Evolutionary conservation across 352 stramenopile species (phyloP).

Genomic region (Pythium myriotylum): DNA sequence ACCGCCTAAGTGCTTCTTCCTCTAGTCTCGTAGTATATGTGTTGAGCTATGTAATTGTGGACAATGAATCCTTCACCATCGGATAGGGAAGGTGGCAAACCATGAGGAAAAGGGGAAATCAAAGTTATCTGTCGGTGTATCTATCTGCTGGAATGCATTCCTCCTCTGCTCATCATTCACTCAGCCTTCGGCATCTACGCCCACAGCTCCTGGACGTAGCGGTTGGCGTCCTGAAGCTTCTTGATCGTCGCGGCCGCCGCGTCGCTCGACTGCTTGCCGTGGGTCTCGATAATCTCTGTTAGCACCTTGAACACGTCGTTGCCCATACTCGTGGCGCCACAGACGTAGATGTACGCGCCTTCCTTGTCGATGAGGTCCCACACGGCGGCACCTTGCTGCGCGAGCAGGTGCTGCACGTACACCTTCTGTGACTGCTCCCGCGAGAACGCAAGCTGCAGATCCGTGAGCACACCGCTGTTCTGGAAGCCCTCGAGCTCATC

Average conservation of each 20-base stretch:
- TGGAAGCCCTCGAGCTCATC: slow-evolving; percentile 91
- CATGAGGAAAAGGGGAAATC: neutral
- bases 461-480: slow-evolving; percentile 81
- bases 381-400: slow-evolving; percentile 64
- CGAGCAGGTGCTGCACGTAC: slow-evolving; percentile 97
- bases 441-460: slow-evolving; percentile 95
- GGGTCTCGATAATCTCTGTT: slow-evolving; percentile 76
- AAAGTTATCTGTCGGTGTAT: slow-evolving; percentile 1
- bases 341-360: slow-evolving; percentile 96
- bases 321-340: slow-evolving; percentile 97
- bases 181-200: slow-evolving; percentile 32
- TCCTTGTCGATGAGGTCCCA: slow-evolving; percentile 64
- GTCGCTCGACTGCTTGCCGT: slow-evolving; percentile 48
- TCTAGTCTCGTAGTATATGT: slow-evolving; percentile 2
- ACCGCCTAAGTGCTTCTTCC: neutral
- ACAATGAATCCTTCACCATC: slow-evolving; percentile 6
- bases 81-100: slow-evolving; percentile 1
- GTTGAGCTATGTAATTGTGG: slow-evolving; percentile 4
- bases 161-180: neutral
- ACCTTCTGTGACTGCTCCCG: slow-evolving; percentile 94
- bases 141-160: neutral
- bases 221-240: slow-evolving; percentile 82
- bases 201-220: slow-evolving; percentile 98
- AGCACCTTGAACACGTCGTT: slow-evolving; percentile 95
- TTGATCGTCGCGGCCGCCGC: slow-evolving; percentile 88